Base-by-base conservation (phyloP, 2,329 filamentous ascomycete species). In the Aspergillus sp. region DNA sequence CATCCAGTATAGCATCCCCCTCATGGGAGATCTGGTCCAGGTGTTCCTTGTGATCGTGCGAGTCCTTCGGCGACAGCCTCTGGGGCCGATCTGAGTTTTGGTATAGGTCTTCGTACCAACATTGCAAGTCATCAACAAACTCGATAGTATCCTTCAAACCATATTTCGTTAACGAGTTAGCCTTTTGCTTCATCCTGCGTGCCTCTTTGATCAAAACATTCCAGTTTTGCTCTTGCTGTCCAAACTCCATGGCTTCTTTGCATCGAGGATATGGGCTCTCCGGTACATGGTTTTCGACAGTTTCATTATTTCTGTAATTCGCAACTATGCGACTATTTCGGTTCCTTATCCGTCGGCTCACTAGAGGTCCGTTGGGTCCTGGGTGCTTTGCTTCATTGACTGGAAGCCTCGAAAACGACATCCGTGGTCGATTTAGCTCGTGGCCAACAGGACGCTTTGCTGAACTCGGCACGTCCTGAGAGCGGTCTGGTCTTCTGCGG, bases 151-250 rank as follows among this genome's bases (percentile, higher is more conserved):
- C 44, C 8, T 48, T 12, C 6, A 64, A 60, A 7, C 54, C 17
- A 5, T 48, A 20, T 1, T 22, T 15, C 8, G 32, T 20, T 12
- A 42, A 26, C 24, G 42, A 32, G 4, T 39, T 50, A 24, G 26
- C 30, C 18, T 11, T 44, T 39, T 45, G 15, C 24, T 49, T 52
- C 45, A 62, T 50, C 9, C 22, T 24, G 20, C 38, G 55, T 12
- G 60, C 58, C 15, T 48, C 53, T 5, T 43, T 20, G 22, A 62
- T 48, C 24, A 69, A 24, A 4, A 11, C 45, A 4, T 60, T 48
- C 71, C 70, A 73, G 18, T 62, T 60, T 1, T 59, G 53, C 41
- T 54, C 44, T 47, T 70, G 68, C 1, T 53, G 53, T 20, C 63
- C 60, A 5, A 66, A 36, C 17, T 61, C 30, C 9, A 57, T 58